Conservation (phyloP, 2,329 filamentous ascomycete species). For the Aspergillus phoenicis region DNA sequence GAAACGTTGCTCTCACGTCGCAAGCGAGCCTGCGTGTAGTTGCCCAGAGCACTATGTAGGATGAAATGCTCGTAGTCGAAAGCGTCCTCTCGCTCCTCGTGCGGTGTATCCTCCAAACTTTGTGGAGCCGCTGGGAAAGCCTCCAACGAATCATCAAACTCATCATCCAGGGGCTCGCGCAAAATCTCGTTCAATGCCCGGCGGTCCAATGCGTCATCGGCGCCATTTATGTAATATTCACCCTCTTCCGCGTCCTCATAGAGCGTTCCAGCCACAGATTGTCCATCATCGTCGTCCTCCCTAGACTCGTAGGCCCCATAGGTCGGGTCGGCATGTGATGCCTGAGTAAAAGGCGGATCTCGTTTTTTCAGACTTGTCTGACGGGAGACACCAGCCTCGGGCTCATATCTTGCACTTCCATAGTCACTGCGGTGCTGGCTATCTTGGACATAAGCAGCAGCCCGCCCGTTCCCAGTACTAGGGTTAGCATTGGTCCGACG, state of each 20-base stretch:
- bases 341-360: conserved; percentile 5
- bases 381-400: conserved; percentile 8
- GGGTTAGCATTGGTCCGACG: conserved; percentile 39
- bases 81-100: conserved; percentile 91
- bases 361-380: neutral
- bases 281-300: conserved; percentile 29
- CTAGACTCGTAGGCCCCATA: conserved; percentile 16
- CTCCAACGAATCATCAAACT: conserved; percentile 39
- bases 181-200: conserved; percentile 59
- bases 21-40: conserved; percentile 40
- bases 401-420: conserved; percentile 17
- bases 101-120: conserved; percentile 65
- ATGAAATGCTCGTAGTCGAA: conserved; percentile 98
- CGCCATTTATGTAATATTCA: conserved; percentile 34
- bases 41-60: conserved; percentile 87
- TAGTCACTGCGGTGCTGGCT: conserved; percentile 25
- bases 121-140: conserved; percentile 36
- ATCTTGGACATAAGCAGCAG: conserved; percentile 30
- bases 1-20: conserved; percentile 42
- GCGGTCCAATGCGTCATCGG: conserved; percentile 62
- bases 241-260: conserved; percentile 50
- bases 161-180: conserved; percentile 46
- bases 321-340: conserved; percentile 9
- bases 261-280: conserved; percentile 39
- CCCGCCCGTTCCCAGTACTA: conserved; percentile 39